A percentile compares a stretch with the other conserved stretches of the same genome.
Conservation (phyloP, 2,329 filamentous ascomycete genomes). For the Nigrospora oryzae region DNA sequence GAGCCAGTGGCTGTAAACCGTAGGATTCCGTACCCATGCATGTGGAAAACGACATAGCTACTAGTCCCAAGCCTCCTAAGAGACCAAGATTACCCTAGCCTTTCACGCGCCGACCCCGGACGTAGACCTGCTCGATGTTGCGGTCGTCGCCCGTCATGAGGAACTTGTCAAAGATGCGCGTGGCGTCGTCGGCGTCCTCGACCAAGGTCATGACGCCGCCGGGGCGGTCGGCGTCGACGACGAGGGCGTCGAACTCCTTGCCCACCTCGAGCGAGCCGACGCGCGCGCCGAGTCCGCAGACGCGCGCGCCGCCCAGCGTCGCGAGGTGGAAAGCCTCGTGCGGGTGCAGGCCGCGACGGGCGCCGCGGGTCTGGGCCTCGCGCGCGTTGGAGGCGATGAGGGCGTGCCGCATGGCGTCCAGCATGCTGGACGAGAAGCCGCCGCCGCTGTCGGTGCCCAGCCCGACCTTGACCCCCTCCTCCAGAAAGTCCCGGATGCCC, state of each 20-base stretch:
- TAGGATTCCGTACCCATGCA: too few species aligned
- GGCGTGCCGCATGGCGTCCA: constrained; percentile 49
- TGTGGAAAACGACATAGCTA: too few species aligned
- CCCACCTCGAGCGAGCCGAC: constrained; percentile 50
- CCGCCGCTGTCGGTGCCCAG: constrained; percentile 58
- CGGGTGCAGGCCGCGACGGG: constrained; percentile 36
- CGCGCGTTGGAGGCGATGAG: constrained; percentile 44
- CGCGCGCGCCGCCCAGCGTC: constrained; percentile 51
- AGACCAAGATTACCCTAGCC: not conserved
- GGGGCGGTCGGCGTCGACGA: constrained; percentile 27
- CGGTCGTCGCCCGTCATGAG: constrained; percentile 58
- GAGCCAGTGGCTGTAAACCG: too few species aligned
- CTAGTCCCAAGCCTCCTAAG: not conserved
- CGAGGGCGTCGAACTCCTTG: constrained; percentile 54
- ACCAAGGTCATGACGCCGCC: constrained; percentile 41
- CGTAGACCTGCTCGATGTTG: constrained; percentile 48
- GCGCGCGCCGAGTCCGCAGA: constrained; percentile 42
- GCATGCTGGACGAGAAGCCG: constrained; percentile 51
- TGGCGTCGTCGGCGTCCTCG: constrained; percentile 36
- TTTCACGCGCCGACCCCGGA: constrained; percentile 32
- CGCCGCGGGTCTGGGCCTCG: constrained; percentile 28
- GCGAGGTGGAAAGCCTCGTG: constrained; percentile 51
- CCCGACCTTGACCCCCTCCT: constrained; percentile 53
- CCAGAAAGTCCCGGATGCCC: constrained; percentile 48
- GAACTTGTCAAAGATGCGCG: constrained; percentile 51